Evolutionary conservation across 2,329 filamentous ascomycete species (phyloP).

Genomic region (Monosporascus sp.): DNA sequence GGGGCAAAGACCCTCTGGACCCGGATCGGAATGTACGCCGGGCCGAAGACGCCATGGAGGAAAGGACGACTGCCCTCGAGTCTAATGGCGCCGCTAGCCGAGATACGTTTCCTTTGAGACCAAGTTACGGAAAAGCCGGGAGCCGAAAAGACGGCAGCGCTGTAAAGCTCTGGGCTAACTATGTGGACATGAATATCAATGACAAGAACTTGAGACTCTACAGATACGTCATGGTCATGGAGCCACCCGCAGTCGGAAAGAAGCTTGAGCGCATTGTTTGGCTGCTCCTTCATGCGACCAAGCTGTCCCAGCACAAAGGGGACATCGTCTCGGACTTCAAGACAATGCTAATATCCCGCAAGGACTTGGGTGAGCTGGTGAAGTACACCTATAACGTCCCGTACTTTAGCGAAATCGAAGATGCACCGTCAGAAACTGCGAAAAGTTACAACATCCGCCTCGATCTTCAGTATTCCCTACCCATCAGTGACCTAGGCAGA

Average conservation of each 20-base stretch:
- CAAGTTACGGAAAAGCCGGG: not conserved
- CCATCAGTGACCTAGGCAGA: slow-evolving; percentile 8
- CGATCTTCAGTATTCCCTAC: no score
- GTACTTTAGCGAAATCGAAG: no score
- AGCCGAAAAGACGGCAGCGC: not conserved
- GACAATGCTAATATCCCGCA: no score
- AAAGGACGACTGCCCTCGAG: not conserved
- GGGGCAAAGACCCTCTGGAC: not conserved
- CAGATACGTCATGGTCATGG: not conserved
- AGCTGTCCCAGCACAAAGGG: no score
- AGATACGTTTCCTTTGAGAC: not conserved
- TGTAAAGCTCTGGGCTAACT: not conserved
- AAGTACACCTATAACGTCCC: no score
- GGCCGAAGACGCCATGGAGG: not conserved
- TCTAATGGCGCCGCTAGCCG: not conserved
- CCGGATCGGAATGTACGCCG: not conserved
- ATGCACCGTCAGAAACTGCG: no score
- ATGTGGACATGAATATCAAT: not conserved
- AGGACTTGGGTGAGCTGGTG: no score
- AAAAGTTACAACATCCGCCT: no score
- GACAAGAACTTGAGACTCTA: not conserved
- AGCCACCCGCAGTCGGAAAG: no score
- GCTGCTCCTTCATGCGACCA: no score
- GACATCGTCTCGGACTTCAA: no score
- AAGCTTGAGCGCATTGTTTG: no score